Base-by-base conservation (phyloP, 164 flowering plant genomes). In the Macadamia integrifolia region DNA sequence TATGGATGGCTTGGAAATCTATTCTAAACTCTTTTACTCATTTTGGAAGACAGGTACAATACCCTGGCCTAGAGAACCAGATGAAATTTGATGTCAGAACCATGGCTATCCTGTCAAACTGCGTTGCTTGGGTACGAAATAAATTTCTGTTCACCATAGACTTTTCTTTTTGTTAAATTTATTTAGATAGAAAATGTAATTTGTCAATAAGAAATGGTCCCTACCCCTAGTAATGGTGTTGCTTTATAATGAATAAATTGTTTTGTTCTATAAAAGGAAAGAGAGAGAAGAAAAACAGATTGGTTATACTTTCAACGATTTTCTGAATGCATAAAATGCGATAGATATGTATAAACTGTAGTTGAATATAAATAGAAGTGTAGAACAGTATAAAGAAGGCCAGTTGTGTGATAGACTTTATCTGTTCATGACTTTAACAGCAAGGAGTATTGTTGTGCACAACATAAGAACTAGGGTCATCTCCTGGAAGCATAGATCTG, bases 1-100 rank as follows among this genome's bases (percentile, higher is more conserved):
- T 60, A 60, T 32, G 43, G 13, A 60, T 2, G 15, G 12, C n/a
- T 49, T 40, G 42, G 23, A 35, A 52, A 29, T 53, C 7, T 55
- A 2, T 56, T 35, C 28, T 43, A n/a, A 58, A 8, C 23, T 61
- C 6, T 63, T 14, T 46, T 23, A 23, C 31, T 6, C 53, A 58
- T 62, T 71, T 2, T 74, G 72, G 69, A 68, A 31, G 49, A 52
- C 76, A 94, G 99, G 97, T 94, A 64, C 99, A 94, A 44, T 94
- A 94, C 77, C 99, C 98, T 65, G 93, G 97, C 50, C 71, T 92
- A 71, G 87, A 84, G 77, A 70, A 76, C 6, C 87, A 83, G 74
- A 84, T 92, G 91, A 81, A 72, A 72, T 64, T 90, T 63, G 99
- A 92, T 79, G 77, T 80, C 43, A 69, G 80, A 71, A 85, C 88